A percentile compares a stretch with the other conserved stretches of the same genome.
Evolutionary conservation across 2,329 filamentous ascomycete species (phyloP).

Genomic region (Fusarium gaditjirri): DNA sequence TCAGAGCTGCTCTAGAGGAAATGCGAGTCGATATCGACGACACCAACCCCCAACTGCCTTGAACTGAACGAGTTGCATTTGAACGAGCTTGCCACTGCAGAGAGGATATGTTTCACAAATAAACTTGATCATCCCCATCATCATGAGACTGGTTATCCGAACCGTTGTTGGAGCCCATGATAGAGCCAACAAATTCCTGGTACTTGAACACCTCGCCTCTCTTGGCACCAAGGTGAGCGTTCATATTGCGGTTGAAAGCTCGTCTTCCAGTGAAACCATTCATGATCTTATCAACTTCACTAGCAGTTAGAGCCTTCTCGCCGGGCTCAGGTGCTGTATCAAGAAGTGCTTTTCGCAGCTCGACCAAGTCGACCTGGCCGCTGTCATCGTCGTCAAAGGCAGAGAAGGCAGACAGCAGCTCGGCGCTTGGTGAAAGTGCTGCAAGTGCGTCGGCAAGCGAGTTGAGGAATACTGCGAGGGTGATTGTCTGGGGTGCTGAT

Average conservation of each 20-base stretch:
- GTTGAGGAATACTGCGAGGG: constrained; percentile 87
- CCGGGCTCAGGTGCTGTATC: constrained; percentile 83
- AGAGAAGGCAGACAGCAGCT: constrained; percentile 89
- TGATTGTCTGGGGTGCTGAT: constrained; percentile 76
- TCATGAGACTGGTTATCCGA: constrained; percentile 49
- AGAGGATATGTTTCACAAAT: not conserved
- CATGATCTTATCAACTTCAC: constrained; percentile 88
- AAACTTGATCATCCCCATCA: constrained; percentile 39
- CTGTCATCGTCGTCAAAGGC: constrained; percentile 97
- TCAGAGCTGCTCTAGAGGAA: not conserved
- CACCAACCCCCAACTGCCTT: not conserved
- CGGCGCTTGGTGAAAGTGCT: constrained; percentile 78
- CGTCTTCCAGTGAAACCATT: constrained; percentile 85
- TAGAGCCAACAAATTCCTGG: constrained; percentile 84
- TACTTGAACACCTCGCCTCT: constrained; percentile 93
- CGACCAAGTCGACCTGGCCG: constrained; percentile 86
- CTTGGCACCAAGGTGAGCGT: constrained; percentile 64
- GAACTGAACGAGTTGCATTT: not conserved
- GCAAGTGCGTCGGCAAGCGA: constrained; percentile 79
- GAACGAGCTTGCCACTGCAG: not conserved
- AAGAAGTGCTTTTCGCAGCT: constrained; percentile 84
- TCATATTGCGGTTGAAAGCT: constrained; percentile 77
- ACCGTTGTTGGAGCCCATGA: constrained; percentile 65
- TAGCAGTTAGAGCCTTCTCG: constrained; percentile 69
- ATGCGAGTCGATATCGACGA: not conserved